A percentile compares a stretch with the other conserved stretches of the same genome.
These are phyloP conservation scores for Penicillium taxi DNA, from an alignment of 495 filamentous ascomycete species.

Conservation along the genomic window DNA sequence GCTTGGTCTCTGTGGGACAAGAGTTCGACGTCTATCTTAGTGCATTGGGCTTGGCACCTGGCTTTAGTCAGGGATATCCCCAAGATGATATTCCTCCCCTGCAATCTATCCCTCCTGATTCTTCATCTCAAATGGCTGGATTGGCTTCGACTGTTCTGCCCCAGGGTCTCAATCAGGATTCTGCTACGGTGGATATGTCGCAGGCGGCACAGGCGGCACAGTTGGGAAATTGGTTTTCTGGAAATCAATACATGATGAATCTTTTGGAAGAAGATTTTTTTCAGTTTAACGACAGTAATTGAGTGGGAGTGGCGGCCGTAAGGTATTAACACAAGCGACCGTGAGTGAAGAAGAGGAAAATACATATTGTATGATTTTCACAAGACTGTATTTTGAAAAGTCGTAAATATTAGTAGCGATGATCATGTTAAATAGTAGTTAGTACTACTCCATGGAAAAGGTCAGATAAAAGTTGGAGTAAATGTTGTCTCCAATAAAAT, in stretches of 20 bases:
- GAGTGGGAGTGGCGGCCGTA: conserved; percentile 10
- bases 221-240: conserved; percentile 61
- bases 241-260: conserved; percentile 57
- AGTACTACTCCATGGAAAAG: too few species aligned
- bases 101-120: conserved; percentile 2
- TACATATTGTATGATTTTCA: too few species aligned
- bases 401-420: too few species aligned
- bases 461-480: too few species aligned
- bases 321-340: too few species aligned
- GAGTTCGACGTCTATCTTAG: conserved; percentile 59
- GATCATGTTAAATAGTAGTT: too few species aligned
- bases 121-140: conserved; percentile 11
- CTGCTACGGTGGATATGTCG: conserved; percentile 12
- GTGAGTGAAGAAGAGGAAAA: too few species aligned
- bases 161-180: conserved; percentile 10
- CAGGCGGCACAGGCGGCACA: conserved; percentile 41
- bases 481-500: too few species aligned
- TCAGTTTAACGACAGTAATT: conserved; percentile 37
- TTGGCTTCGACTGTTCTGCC: conserved; percentile 5
- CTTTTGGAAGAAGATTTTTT: conserved; percentile 54
- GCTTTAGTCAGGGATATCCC: conserved; percentile 5
- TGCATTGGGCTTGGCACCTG: conserved; percentile 54
- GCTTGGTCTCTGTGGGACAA: conserved; percentile 43
- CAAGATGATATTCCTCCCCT: conserved; percentile 9
- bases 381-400: too few species aligned